Evolutionary conservation across 768 basidiomycete genomes (phyloP).

Genomic region (Podaxis carcinomalis): DNA sequence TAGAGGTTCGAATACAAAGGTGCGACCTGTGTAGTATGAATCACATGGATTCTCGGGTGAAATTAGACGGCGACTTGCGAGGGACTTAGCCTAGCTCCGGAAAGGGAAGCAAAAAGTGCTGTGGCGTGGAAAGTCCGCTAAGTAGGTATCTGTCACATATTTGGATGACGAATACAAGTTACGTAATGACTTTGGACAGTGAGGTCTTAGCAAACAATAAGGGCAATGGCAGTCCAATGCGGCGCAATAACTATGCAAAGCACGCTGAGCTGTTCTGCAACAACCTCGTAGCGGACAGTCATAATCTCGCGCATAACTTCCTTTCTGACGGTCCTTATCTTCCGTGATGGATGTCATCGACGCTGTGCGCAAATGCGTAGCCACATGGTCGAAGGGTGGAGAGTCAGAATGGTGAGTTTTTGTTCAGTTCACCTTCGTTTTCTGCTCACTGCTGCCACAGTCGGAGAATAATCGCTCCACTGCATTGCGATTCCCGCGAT

Average conservation of each 20-base stretch:
- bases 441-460: constrained; percentile 31
- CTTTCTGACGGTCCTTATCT: background rate
- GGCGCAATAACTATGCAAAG: constrained; percentile 4
- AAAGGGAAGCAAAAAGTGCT: no score
- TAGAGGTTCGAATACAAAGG: no score
- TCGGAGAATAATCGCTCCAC: constrained; percentile 54
- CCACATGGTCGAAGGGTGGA: constrained; percentile 55
- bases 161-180: background rate
- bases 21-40: no score
- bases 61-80: no score
- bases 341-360: constrained; percentile 55
- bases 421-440: constrained; percentile 15
- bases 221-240: background rate
- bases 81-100: no score
- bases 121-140: no score
- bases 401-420: constrained; percentile 56
- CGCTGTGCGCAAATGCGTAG: constrained; percentile 44
- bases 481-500: constrained; percentile 53
- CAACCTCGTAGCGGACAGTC: background rate
- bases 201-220: constrained; percentile 4
- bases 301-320: background rate
- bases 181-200: background rate
- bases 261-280: constrained; percentile 6
- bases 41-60: no score
- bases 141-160: no score